Conservation (phyloP, 768 basidiomycete genomes). For the Cubamyces sp. region DNA sequence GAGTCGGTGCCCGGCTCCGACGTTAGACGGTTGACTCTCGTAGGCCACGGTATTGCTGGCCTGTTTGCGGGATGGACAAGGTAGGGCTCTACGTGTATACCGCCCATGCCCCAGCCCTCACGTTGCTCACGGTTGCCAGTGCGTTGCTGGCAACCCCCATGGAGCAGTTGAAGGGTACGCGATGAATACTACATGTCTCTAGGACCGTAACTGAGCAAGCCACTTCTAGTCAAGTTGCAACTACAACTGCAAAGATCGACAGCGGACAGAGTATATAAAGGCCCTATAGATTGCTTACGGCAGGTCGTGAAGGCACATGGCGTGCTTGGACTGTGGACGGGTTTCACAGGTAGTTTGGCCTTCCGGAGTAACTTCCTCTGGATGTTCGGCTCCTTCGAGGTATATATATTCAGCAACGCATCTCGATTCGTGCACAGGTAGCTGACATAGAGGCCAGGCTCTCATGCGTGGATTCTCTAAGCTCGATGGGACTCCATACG, state of each 20-base stretch:
- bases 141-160: conserved; percentile 75
- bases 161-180: conserved; percentile 67
- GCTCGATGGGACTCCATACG: conserved; percentile 61
- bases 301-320: conserved; percentile 69
- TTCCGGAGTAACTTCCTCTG: conserved; percentile 78
- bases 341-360: conserved; percentile 71
- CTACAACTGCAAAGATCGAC: conserved; percentile 59
- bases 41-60: conserved; percentile 69
- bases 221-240: conserved; percentile 58
- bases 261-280: conserved; percentile 60
- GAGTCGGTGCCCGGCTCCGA: conserved; percentile 51
- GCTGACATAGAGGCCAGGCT: conserved; percentile 38
- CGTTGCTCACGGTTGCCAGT: conserved; percentile 39
- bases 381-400: conserved; percentile 79
- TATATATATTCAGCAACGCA: conserved; percentile 25
- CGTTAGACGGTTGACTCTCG: conserved; percentile 56
- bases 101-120: not conserved
- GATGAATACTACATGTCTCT: conserved; percentile 14
- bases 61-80: conserved; percentile 73
- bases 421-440: no score
- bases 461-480: conserved; percentile 63
- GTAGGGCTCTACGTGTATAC: conserved; percentile 35
- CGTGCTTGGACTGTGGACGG: conserved; percentile 70
- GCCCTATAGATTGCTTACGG: conserved; percentile 66
- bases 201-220: conserved; percentile 26